Evolutionary conservation across 176 grass and related monocot species (phyloP), one percentile per base, ranked within the genome.

Genomic region (Hyparrhenia diplandra): DNA sequence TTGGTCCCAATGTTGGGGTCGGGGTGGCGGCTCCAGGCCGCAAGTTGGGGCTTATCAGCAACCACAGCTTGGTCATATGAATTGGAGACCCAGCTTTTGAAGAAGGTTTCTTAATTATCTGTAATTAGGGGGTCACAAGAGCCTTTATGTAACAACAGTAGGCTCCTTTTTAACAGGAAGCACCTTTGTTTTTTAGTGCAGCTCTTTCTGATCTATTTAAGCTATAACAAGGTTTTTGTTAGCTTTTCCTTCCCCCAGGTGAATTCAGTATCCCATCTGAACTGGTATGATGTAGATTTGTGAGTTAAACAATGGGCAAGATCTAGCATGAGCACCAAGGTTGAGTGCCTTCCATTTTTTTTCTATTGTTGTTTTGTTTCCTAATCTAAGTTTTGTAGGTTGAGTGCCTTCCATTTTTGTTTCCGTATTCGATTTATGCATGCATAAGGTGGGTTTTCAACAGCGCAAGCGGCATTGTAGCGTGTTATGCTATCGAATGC

Each of bases 21-120:
- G 88, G 92, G 27, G 86, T 94, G 72, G 89, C 89, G 4, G 74
- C 92, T 64, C 89, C 89, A 57, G 84, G 81, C 12, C 92, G 17
- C 92, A 94, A 86, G 78, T 94, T 62, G 92, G 92, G 82, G 78
- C 84, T 34, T 94, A 94, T 85, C 92, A 94, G 74, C 87, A 89
- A 69, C 74, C 64, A 21, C 92, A 91, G 81, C 69, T 91, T 62
- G 78, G 92, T 83, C 92, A 94, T 80, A 77, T 93, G 49, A 93
- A 93, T 68, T 94, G 92, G 92, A 87, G 81, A 67, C 63, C 87
- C 11, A 85, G 82, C 89, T 94, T 94, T 73, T 94, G 85, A 89
- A 70, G 67, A 42, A 37, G 49, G 77, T 87, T 84, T 75, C 29
- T 90, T 84, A 86, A 90, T 90, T 86, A 90, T 90, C 88, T 90